Evolutionary conservation across 768 basidiomycete genomes (phyloP), one percentile per base, ranked within the genome.

Genomic region (Tylopilus vinaceipallidus): DNA sequence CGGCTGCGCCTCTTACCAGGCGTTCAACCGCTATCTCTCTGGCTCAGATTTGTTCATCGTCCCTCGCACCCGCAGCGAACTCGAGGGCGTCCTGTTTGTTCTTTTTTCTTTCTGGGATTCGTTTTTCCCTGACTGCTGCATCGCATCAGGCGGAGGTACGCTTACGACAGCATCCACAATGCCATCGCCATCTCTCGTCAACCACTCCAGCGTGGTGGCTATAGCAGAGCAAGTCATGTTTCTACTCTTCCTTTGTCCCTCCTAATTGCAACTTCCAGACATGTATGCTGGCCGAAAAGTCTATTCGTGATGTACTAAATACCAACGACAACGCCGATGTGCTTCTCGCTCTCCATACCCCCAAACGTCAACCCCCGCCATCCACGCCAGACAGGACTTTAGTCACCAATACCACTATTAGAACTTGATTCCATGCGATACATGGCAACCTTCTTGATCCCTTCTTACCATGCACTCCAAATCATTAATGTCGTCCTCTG

Each of bases 111-210:
- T 24, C 26, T 34, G 27, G 9, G 40, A 42, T 22, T 27, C 8
- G n/a, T 17, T 47, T 10, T 38, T 16, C 22, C 47, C 56, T 58
- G 8, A 57, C 42, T 33, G 39, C 30, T 29, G 6, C 24, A 17
- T 47, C 44, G 44, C 46, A 50, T 26, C 62, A 91, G 88, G 50
- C 77, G 82, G 48, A 76, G 88, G 61, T 91, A 91, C 60, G 79
- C 85, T 0, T 82, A 87, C 59, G 88, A 91, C 54, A 80, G 83
- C 11, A 88, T 91, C 47, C 90, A 91, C 66, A 91, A 91, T 61
- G 79, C 81, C 9, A 88, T 91, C 61, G 74, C 89, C 16, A 77
- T 77, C 50, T 83, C 85, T 58, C 83, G 83, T 38, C 79, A 81
- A 17, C 71, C 80, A 16, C 71, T 89, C 14, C 77, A 82, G 52